Evolutionary conservation across 2,329 filamentous ascomycete genomes (phyloP), one percentile per base, ranked within the genome.

Genomic region (Chaetomium strumarium): DNA sequence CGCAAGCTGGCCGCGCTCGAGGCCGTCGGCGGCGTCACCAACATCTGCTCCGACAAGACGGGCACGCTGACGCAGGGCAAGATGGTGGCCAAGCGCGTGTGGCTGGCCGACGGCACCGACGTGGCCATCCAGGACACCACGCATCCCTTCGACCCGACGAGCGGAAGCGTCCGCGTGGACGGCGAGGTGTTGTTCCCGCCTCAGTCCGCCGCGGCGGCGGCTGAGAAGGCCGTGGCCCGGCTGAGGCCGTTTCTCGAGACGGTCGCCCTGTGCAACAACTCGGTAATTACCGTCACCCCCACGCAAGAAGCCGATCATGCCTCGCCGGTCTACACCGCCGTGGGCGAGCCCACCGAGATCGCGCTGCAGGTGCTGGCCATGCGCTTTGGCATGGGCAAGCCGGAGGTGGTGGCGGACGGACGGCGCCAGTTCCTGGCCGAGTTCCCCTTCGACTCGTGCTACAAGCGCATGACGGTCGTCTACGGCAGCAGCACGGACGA

Each of bases 21-120:
- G 68, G 99, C 93, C 0, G 73, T 99, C 5, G 95, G 95, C 9
- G 96, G 90, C 14, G 93, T 99, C 53, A 99, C 97, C 64, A 91
- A 99, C n/a, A 90, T 99, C 7, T 99, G 95, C 73, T 96, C 90
- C 61, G 93, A 99, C 75, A 99, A 99, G 73, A 99, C 93, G 40
- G 90, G 83, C 83, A 55, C 40, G 49, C 58, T 49, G 43, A 30
- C 11, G 12, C 14, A 12, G 7, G 12, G 4, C 11, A 3, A 2
- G 8, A 24, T 16, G 20, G 3, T 1, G 12, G 3, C 4, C 12
- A 24, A 7, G 34, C 50, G 58, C 14, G 58, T 46, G 4, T 24
- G 24, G 1, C 11, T 41, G 2, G 41, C 14, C 44, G 85, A 85
- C 92, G 30, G 99, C 93, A 1, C 74, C 99, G 56, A 99, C 93